Base-by-base conservation (phyloP, 306 rosid genomes). In the Sechiopsis laciniata region DNA sequence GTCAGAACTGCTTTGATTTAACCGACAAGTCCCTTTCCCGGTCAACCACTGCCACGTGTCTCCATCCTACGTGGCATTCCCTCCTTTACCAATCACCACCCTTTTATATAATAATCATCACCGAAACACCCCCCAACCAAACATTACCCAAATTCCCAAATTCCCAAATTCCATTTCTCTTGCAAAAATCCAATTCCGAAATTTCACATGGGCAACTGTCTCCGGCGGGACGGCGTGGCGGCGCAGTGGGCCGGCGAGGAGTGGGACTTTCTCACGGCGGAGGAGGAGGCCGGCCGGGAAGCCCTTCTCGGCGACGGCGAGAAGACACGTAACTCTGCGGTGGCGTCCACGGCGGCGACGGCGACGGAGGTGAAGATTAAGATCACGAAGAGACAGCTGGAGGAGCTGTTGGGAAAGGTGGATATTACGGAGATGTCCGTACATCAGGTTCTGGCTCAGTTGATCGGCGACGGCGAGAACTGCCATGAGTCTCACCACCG, bases 361-460 rank as follows among this genome's bases (percentile, higher is more conserved):
- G 35, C 50, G 15, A 83, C 78, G 11, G 89, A 82, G 83, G 83
- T 91, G 72, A 91, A 91, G 85, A 83, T 91, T 68, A 91, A 86
- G 87, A 91, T 91, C 40, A 82, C 93, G 22, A 91, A 85, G 96
- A 91, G 84, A 69, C 87, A 89, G 60, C 20, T 89, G 76, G 83
- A 86, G 73, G 84, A 81, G 73, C 77, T 89, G 76, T 56, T 89
- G 16, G 85, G 87, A 1, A 87, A 73, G 57, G 79, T 70, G 52
- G 87, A 87, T 8, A 71, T 79, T 40, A 88, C 80, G 22, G 96
- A 85, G 13, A 59, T 87, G 73, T 80, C 88, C 7, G 81, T 84
- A 21, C 84, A 89, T 0, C 86, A 91, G 66, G 83, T 89, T 54
- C 67, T 89, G 79, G 76, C 84, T 0, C 87, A 84, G 19, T 64